Evolutionary conservation across 768 basidiomycete species (phyloP).

Genomic region (Mrakia frigida): DNA sequence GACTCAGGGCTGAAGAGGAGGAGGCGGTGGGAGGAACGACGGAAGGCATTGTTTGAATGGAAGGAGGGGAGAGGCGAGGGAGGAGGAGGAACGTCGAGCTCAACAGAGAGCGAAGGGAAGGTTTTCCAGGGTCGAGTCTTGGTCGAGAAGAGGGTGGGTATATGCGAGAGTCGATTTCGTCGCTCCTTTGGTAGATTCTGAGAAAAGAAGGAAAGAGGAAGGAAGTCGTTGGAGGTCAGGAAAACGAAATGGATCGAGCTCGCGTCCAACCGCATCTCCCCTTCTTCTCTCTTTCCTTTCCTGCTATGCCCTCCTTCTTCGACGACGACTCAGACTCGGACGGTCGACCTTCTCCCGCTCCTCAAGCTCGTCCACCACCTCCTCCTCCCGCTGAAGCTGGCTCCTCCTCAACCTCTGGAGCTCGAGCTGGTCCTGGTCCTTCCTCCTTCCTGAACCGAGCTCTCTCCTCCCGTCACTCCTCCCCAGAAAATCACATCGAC

Average conservation of each 20-base stretch:
- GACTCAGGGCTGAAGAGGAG: neutral
- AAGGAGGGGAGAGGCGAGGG: neutral
- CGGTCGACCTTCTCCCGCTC: neutral
- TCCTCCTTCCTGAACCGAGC: constrained; percentile 3
- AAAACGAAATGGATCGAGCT: neutral
- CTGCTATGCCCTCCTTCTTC: constrained; percentile 27
- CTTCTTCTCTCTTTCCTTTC: neutral
- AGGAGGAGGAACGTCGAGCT: no score
- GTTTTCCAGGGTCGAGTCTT: no score
- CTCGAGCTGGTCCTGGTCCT: constrained; percentile 4
- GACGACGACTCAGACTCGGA: constrained; percentile 24
- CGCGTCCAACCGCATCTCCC: neutral
- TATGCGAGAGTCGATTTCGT: no score
- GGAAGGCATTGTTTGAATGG: neutral
- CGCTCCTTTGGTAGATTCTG: no score
- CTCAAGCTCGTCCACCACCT: neutral
- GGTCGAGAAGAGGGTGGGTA: no score
- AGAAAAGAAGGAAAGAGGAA: no score
- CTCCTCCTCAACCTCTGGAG: neutral
- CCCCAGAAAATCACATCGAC: neutral
- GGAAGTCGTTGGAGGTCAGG: no score
- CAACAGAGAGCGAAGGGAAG: no score
- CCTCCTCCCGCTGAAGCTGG: neutral
- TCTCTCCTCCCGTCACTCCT: neutral
- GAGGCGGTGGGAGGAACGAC: neutral